phyloP scores from a whole-genome alignment of 108 stramenopile species.

The Mediolabrus comicus region DNA sequence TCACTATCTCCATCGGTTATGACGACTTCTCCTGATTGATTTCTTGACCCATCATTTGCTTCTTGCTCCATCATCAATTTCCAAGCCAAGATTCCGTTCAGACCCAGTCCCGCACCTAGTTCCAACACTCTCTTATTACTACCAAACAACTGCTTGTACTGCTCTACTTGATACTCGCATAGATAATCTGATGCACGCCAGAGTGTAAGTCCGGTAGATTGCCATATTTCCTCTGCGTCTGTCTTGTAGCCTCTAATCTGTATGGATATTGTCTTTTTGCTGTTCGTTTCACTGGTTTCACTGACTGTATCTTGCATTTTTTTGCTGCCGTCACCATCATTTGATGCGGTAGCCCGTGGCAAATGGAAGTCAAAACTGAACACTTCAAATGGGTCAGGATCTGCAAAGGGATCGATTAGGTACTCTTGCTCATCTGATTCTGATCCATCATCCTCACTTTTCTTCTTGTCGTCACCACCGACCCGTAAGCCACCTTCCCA shows the following conservation, averaged over 20 bases:
- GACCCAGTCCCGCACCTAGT: constrained; percentile 72
- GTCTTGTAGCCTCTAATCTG: constrained; percentile 52
- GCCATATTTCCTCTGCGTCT: constrained; percentile 63
- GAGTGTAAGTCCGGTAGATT: constrained; percentile 76
- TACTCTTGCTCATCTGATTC: not conserved
- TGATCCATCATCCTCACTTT: constrained; percentile 15
- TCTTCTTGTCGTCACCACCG: constrained; percentile 15
- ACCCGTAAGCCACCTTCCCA: constrained; percentile 43
- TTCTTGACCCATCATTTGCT: not conserved
- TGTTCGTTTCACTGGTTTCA: not conserved
- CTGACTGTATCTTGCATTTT: constrained; percentile 11
- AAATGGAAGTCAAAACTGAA: constrained; percentile 24
- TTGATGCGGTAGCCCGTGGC: no score
- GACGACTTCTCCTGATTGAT: constrained; percentile 11
- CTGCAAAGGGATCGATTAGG: constrained; percentile 3
- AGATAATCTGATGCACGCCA: constrained; percentile 73
- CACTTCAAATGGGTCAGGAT: constrained; percentile 31
- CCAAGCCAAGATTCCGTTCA: constrained; percentile 60
- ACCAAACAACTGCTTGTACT: no score
- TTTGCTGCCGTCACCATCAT: constrained; percentile 19
- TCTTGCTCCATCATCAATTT: constrained; percentile 14
- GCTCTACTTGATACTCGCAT: constrained; percentile 59
- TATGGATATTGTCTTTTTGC: constrained; percentile 37
- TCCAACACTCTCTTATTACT: constrained; percentile 41
- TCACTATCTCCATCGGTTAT: constrained; percentile 42